Percentiles rank a stretch among this genome's conserved stretches.
Conservation (phyloP, 2,329 filamentous ascomycete species). For the Cryphonectria carpinicola region DNA sequence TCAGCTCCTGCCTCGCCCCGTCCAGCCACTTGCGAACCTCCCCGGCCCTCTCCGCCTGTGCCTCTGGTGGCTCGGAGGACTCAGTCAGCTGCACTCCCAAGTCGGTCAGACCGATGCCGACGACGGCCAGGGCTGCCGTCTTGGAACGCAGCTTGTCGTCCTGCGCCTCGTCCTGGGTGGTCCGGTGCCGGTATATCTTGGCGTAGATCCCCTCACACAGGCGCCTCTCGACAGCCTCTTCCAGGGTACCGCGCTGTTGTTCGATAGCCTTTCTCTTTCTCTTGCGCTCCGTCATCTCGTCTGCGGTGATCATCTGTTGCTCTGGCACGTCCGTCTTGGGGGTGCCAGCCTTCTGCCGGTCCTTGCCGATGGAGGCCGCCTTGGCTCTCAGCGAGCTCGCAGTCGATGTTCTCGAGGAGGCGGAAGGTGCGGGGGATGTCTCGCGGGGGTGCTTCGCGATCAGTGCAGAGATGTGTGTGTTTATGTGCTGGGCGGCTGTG, state of each 20-base stretch:
- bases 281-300: conserved; percentile 81
- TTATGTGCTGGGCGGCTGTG: conserved; percentile 78
- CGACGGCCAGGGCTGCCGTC: conserved; percentile 85
- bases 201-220: conserved; percentile 85
- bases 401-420: conserved; percentile 59
- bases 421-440: conserved; percentile 57
- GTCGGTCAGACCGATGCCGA: conserved; percentile 87
- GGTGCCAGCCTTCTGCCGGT: conserved; percentile 51
- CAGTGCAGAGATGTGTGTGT: conserved; percentile 82
- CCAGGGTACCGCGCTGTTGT: conserved; percentile 73
- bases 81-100: conserved; percentile 76
- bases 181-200: conserved; percentile 88
- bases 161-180: conserved; percentile 89
- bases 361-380: conserved; percentile 56
- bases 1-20: conserved; percentile 70
- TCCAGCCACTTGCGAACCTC: conserved; percentile 76
- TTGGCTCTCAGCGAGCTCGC: conserved; percentile 61
- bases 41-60: conserved; percentile 61
- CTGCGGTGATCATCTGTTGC: conserved; percentile 88
- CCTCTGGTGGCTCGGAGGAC: conserved; percentile 57
- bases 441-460: conserved; percentile 75
- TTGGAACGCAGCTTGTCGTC: conserved; percentile 95
- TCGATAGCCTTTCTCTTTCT: conserved; percentile 78
- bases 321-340: conserved; percentile 49
- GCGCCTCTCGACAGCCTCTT: conserved; percentile 89